A percentile compares a stretch with the other conserved stretches of the same genome.
Evolutionary conservation across 1,139 yeast genomes (phyloP).

Genomic region (Trichomonascaceae sp.): DNA sequence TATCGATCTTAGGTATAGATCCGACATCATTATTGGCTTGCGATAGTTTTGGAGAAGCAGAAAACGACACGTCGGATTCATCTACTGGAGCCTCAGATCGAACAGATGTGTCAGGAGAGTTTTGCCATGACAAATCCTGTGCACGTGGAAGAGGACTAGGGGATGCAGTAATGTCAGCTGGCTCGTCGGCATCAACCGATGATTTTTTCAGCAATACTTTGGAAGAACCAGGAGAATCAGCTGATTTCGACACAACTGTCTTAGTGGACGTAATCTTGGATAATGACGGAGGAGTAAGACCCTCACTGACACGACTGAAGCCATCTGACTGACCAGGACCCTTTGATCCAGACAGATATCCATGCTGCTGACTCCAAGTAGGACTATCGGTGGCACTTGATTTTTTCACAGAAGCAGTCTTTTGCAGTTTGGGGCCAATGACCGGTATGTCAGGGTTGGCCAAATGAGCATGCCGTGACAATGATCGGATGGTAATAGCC

Average conservation of each 20-base stretch:
- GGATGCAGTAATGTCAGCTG: not conserved
- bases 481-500: conserved; percentile 62
- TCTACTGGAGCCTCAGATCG: not conserved
- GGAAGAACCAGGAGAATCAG: not conserved
- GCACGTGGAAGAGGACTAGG: not conserved
- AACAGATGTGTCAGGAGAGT: not conserved
- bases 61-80: not conserved
- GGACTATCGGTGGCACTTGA: conserved; percentile 34
- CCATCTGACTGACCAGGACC: not conserved
- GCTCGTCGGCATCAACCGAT: not conserved
- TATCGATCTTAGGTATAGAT: not conserved
- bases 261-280: not conserved
- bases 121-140: conserved; percentile 3
- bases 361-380: conserved; percentile 55
- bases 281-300: not conserved
- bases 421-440: conserved; percentile 43
- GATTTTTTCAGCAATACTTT: not conserved
- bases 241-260: not conserved
- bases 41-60: not conserved
- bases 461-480: conserved; percentile 57
- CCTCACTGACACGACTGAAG: not conserved
- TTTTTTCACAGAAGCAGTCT: conserved; percentile 14
- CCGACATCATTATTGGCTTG: not conserved
- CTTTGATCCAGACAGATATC: conserved; percentile 49
- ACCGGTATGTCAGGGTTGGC: conserved; percentile 42